phyloP scores from a whole-genome alignment of 345 rosid genomes.

The Citrus cavaleriei region DNA sequence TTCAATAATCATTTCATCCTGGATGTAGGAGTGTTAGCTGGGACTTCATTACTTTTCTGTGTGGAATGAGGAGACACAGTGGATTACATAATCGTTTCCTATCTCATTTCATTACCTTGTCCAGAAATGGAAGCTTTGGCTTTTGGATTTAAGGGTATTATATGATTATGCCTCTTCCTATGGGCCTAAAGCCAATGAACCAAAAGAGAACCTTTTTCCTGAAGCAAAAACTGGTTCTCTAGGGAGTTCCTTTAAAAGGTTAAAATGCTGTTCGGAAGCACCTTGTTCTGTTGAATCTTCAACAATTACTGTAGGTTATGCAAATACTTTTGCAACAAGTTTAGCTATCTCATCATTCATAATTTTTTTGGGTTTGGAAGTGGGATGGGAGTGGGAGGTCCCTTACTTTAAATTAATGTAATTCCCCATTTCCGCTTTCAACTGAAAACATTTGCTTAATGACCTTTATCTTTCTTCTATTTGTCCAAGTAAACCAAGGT shows the following conservation, averaged over 20 bases:
- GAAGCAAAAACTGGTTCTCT: not conserved
- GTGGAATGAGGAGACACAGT: not conserved
- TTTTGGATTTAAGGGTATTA: not conserved
- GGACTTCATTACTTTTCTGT: not conserved
- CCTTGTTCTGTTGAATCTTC: not conserved
- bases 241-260: not conserved
- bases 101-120: not conserved
- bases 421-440: not conserved
- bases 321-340: not conserved
- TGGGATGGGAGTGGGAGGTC: not conserved
- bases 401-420: not conserved
- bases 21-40: not conserved
- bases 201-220: no score
- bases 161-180: not conserved
- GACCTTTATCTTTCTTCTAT: not conserved
- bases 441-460: not conserved
- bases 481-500: not conserved
- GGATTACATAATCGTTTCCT: not conserved
- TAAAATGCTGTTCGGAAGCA: not conserved
- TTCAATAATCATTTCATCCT: no score
- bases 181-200: not conserved
- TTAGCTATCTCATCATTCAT: not conserved
- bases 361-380: not conserved
- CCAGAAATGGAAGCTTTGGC: not conserved
- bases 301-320: not conserved